Percentiles rank a stretch among this genome's conserved stretches.
Conservation (phyloP, 225 moss, liverwort and hornwort species). For the Sphagnum tenellum region DNA sequence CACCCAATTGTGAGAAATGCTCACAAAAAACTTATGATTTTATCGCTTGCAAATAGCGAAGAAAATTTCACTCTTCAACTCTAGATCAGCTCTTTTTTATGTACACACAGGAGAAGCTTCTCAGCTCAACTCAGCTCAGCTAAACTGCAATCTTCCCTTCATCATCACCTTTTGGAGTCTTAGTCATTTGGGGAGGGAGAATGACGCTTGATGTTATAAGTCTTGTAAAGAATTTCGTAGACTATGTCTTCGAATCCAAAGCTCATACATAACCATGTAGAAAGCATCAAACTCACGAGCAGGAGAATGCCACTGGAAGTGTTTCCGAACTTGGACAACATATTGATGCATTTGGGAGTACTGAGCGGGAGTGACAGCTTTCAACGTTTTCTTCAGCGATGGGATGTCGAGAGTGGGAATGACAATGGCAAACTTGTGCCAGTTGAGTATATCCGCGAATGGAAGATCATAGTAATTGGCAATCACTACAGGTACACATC, state of each 20-base stretch:
- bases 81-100: too few relatives aligned
- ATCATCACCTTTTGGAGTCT: too few relatives aligned
- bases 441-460: constrained; percentile 28
- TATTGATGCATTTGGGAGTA: constrained; percentile 26
- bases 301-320: constrained; percentile 31
- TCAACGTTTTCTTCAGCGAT: constrained; percentile 23
- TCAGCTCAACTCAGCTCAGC: too few relatives aligned
- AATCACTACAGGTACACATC: constrained; percentile 34
- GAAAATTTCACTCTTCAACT: too few relatives aligned
- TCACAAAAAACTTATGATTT: too few relatives aligned
- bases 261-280: constrained; percentile 37
- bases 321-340: constrained; percentile 24
- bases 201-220: too few relatives aligned
- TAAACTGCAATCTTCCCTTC: too few relatives aligned
- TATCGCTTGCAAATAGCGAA: too few relatives aligned
- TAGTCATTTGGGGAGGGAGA: too few relatives aligned
- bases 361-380: constrained; percentile 8
- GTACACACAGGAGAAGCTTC: too few relatives aligned
- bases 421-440: constrained; percentile 22
- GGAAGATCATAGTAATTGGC: constrained; percentile 35
- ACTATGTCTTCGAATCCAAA: constrained; percentile 22
- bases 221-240: too few relatives aligned
- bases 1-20: too few relatives aligned
- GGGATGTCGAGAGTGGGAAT: constrained; percentile 16
- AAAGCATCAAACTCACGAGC: constrained; percentile 25